These are phyloP conservation scores for Nitzschia putrida DNA, from an alignment of 108 stramenopile genomes.

Conservation along the genomic window DNA sequence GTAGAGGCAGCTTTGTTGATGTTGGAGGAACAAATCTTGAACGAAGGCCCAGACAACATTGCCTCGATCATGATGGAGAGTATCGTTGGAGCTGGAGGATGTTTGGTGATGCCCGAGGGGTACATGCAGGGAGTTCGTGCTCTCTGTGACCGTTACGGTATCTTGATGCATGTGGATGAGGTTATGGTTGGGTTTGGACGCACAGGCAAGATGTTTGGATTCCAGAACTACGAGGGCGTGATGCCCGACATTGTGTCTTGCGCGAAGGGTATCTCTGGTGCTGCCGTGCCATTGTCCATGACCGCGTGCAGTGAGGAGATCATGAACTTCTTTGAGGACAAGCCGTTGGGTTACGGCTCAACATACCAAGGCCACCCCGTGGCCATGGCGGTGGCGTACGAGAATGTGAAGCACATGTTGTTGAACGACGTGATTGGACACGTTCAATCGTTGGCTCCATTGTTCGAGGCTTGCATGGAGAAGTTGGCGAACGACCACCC, in stretches of 20 bases:
- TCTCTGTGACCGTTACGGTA: slow-evolving; percentile 86
- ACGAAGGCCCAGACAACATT: slow-evolving; percentile 68
- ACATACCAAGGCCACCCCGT: slow-evolving; percentile 74
- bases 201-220: slow-evolving; percentile 91
- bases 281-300: slow-evolving; percentile 54
- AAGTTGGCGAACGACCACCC: slow-evolving; percentile 48
- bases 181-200: slow-evolving; percentile 97
- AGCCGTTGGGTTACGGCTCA: slow-evolving; percentile 60
- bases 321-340: slow-evolving; percentile 66
- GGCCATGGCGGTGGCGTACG: slow-evolving; percentile 64
- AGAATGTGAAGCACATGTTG: slow-evolving; percentile 54
- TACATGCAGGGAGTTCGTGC: slow-evolving; percentile 79
- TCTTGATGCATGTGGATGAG: slow-evolving; percentile 92
- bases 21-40: slow-evolving; percentile 72
- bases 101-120: slow-evolving; percentile 66
- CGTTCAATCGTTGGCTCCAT: slow-evolving; percentile 47
- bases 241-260: slow-evolving; percentile 90
- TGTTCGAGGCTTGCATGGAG: slow-evolving; percentile 54
- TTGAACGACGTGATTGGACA: slow-evolving; percentile 54
- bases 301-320: slow-evolving; percentile 55
- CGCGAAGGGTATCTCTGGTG: slow-evolving; percentile 82
- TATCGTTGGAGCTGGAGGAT: slow-evolving; percentile 93
- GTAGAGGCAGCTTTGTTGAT: slow-evolving; percentile 48
- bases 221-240: slow-evolving; percentile 87
- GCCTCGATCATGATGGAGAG: slow-evolving; percentile 93